A percentile compares a stretch with the other conserved stretches of the same genome.
These are phyloP conservation scores for Mycena olivaceomarginata DNA, from an alignment of 768 basidiomycete species.

Conservation along the genomic window DNA sequence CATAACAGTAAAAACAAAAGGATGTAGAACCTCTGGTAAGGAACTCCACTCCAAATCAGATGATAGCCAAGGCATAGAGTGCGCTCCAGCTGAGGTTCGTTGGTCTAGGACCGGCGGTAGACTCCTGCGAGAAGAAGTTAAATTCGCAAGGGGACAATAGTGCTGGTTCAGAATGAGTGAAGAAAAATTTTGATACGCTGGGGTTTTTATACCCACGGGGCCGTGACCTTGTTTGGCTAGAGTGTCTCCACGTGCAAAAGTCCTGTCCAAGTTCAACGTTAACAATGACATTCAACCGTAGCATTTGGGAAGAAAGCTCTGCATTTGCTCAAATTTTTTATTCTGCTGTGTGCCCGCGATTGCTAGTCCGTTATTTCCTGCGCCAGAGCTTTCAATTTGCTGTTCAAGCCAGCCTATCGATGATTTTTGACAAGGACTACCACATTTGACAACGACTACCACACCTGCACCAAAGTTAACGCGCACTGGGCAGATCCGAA, in stretches of 20 bases:
- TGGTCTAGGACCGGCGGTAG: conserved; percentile 57
- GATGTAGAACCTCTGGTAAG: conserved; percentile 59
- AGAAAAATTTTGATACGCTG: conserved; percentile 13
- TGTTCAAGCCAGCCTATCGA: too few species aligned
- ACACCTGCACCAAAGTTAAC: too few species aligned
- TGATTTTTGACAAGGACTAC: too few species aligned
- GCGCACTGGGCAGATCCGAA: too few species aligned
- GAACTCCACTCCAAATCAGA: conserved; percentile 56
- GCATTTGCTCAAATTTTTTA: too few species aligned
- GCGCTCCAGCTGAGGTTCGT: conserved; percentile 58
- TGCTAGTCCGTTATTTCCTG: too few species aligned
- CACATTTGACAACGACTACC: too few species aligned
- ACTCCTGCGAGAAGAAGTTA: conserved; percentile 56
- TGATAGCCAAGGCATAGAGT: conserved; percentile 47
- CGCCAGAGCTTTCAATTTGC: too few species aligned
- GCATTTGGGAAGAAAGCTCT: too few species aligned
- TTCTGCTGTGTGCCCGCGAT: too few species aligned
- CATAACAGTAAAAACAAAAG: conserved; percentile 4
- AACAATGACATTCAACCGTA: too few species aligned
- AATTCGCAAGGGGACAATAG: conserved; percentile 61
- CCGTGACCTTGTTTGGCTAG: not conserved
- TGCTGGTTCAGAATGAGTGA: conserved; percentile 57
- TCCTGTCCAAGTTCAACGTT: too few species aligned
- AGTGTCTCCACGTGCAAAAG: not conserved
- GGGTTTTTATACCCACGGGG: not conserved